Percentiles rank a stretch among this genome's conserved stretches.
These are phyloP conservation scores for Axilococcus clingmanii DNA, from an alignment of 139 green algal genomes.

Conservation along the genomic window DNA sequence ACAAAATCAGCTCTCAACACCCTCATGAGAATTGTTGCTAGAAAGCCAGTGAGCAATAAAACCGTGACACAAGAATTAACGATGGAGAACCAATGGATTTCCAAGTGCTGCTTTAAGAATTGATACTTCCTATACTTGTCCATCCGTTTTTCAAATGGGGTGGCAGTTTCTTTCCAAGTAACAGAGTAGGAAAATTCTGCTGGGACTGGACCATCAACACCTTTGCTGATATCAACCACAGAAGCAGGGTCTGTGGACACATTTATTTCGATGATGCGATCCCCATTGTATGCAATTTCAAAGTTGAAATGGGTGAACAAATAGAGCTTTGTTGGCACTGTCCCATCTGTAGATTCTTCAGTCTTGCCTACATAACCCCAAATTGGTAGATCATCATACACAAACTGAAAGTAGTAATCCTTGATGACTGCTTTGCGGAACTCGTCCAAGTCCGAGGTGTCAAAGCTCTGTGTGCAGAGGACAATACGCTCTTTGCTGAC, in stretches of 20 bases:
- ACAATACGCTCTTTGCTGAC: constrained; percentile 64
- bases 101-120: constrained; percentile 84
- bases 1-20: constrained; percentile 92
- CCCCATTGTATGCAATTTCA: constrained; percentile 77
- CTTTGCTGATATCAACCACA: constrained; percentile 12
- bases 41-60: constrained; percentile 89
- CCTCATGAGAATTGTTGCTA: constrained; percentile 90
- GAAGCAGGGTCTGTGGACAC: constrained; percentile 10
- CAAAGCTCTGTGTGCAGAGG: constrained; percentile 75
- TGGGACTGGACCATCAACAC: constrained; percentile 16
- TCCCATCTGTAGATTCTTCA: background rate
- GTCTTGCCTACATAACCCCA: constrained; percentile 88
- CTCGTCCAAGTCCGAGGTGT: constrained; percentile 60
- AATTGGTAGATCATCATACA: constrained; percentile 65
- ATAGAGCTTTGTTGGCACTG: constrained; percentile 35
- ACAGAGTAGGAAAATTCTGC: constrained; percentile 74
- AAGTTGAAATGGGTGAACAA: constrained; percentile 96
- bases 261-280: constrained; percentile 80
- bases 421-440: constrained; percentile 65
- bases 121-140: constrained; percentile 82
- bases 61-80: constrained; percentile 95
- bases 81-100: constrained; percentile 94
- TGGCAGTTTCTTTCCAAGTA: constrained; percentile 65
- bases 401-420: constrained; percentile 16
- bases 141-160: constrained; percentile 72